phyloP scores from a whole-genome alignment of 164 flowering plant species.

The Vitis riparia region DNA sequence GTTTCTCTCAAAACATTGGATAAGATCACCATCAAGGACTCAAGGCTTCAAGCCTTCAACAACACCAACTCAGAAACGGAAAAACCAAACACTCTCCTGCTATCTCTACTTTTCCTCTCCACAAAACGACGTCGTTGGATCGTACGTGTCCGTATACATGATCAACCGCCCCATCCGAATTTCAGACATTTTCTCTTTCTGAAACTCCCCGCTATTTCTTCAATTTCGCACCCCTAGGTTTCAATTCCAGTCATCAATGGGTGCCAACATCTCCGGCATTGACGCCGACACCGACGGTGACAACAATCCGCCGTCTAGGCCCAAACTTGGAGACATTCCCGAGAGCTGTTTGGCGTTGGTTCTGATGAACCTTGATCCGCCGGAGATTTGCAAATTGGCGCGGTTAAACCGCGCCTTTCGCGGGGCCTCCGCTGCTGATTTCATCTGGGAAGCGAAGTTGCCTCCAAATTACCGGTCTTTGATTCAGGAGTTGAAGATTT shows the following conservation, averaged over 20 bases:
- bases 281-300: constrained; percentile 4
- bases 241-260: constrained; percentile 26
- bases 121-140: too few species aligned
- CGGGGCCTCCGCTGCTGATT: constrained; percentile 50
- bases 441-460: constrained; percentile 54
- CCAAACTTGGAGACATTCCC: constrained; percentile 49
- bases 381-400: constrained; percentile 51
- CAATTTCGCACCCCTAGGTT: constrained; percentile 9
- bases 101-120: too few species aligned
- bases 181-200: constrained; percentile 1
- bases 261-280: constrained; percentile 24
- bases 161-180: too few species aligned
- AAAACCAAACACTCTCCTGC: too few species aligned
- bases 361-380: constrained; percentile 40
- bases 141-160: too few species aligned
- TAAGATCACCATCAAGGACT: too few species aligned
- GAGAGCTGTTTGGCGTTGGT: constrained; percentile 55
- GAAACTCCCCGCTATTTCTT: constrained; percentile 7
- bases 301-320: constrained; percentile 10
- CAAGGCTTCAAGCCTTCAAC: too few species aligned
- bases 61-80: too few species aligned
- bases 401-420: constrained; percentile 44
- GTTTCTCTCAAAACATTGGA: too few species aligned
- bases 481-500: constrained; percentile 12
- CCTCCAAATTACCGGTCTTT: constrained; percentile 38